Evolutionary conservation across 2,329 filamentous ascomycete species (phyloP), one percentile per base, ranked within the genome.

Genomic region (Coniochaeta hoffmannii): DNA sequence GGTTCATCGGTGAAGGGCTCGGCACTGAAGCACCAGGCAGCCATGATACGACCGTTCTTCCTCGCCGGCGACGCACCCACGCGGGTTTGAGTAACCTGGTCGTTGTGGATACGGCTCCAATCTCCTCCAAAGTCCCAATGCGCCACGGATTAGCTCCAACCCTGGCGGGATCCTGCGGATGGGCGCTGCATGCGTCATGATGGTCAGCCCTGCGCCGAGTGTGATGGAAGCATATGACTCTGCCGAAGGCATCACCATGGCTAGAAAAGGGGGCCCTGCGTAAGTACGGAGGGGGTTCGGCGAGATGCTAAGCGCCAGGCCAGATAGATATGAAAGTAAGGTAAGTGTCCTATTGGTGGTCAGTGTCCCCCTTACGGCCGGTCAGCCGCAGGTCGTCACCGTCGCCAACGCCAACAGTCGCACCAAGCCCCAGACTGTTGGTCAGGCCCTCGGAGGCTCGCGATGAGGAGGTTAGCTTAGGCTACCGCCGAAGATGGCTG

Each of bases 391-490:
- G 17, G 36, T 22, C 36, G 36, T 5, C 22, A n/a, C n/a, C n/a
- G n/a, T n/a, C n/a, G n/a, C 36, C 36, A 41, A 41, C 36, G 15
- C 11, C 36, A 41, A n/a, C 17, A 32, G 9, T 41, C 17, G 17
- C 19, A 19, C 15, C 36, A 19, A 12, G 4, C 17, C 9, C 12
- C 7, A 22, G 34, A 5, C 34, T 36, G 34, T 36, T 36, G 34
- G 34, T 22, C n/a, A 19, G 36, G 11, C 12, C n/a, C 10, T 41
- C 10, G 36, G 36, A 7, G 17, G 17, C n/a, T 41, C 17, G 17
- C 17, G 36, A 64, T 24, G 30, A 32, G 30, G 22, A 46, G 11
- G 22, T 46, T 9, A n/a, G 41, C 9, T 46, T 26, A 28, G 41
- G 41, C 41, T 46, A 46, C 26, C 41, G 41, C n/a, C n/a, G n/a